Base-by-base conservation (phyloP, 2,329 filamentous ascomycete species). In the Fusarium continuum region DNA sequence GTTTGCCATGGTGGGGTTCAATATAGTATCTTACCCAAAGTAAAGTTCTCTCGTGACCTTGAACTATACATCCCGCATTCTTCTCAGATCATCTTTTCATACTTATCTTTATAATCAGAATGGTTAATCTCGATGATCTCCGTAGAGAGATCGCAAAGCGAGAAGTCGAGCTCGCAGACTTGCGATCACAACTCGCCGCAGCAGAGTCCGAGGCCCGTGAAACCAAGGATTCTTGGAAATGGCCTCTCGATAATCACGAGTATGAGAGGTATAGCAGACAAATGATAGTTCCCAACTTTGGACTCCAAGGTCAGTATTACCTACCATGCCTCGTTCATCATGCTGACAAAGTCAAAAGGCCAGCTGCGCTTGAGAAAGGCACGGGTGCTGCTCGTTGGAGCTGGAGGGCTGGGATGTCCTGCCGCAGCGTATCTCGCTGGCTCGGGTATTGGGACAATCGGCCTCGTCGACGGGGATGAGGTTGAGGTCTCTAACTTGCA, bases 401-500 rank as follows among this genome's bases (percentile, higher is more conserved):
- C 91, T 3, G 95, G 95, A 6, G 95, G 95, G 0, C 80, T 99
- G 11, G 95, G 95, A 10, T 98, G 92, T 73, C 95, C 95, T 10
- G 93, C 95, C 11, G 91, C 93, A 1, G 85, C 91, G n/a, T 99
- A 99, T 73, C 85, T 99, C 2, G 92, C 93, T 9, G 94, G 92
- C 19, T 91, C 95, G 2, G 95, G 95, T 1, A 84, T 97, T 2
- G 93, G 93, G 8, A 91, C 83, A 0, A 77, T 99, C 16, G 93
- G 94, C 0, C 80, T 99, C 8, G 86, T 95, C 20, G 95, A 99
- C 73, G 93, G 91, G 4, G 95, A 99, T 76, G 82, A 82, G 0
- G 94, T 99, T 25, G 95, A 98, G 73, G 79, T 84, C 14, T 97
- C 93, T 23, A 99, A 99, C 73, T 82, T 99, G 13, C 95, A 98